Percentiles rank a stretch among this genome's conserved stretches.
Conservation (phyloP, 208 protist genomes). For the Tritrichomonas foetus region DNA sequence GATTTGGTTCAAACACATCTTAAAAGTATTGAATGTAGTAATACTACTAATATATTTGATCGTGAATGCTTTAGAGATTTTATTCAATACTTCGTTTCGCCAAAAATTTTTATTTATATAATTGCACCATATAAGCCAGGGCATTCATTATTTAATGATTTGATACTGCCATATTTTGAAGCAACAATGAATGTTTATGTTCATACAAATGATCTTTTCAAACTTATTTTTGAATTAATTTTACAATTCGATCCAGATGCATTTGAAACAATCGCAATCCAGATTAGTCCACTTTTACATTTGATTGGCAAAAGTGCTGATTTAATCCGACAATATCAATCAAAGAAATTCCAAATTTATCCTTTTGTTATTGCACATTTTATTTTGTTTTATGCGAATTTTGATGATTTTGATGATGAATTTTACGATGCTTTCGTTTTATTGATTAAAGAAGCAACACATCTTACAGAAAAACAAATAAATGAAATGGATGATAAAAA, state of each 20-base stretch:
- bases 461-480: neutral
- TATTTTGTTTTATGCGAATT: neutral
- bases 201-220: neutral
- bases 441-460: neutral
- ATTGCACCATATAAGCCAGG: neutral
- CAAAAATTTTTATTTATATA: neutral
- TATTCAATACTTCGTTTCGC: neutral
- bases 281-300: neutral
- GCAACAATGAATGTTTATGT: neutral
- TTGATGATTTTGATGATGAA: neutral
- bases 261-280: neutral
- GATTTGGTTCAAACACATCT: neutral
- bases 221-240: neutral
- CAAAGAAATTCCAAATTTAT: neutral
- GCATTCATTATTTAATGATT: neutral
- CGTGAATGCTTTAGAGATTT: neutral
- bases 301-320: neutral
- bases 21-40: neutral
- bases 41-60: neutral
- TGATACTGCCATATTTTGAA: neutral
- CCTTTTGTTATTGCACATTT: neutral
- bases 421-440: neutral
- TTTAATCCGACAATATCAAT: neutral
- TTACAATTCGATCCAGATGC: neutral
- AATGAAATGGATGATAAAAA: neutral